These are phyloP conservation scores for Pseudonitzschia multistriata DNA, from an alignment of 108 stramenopile genomes.

Conservation along the genomic window DNA sequence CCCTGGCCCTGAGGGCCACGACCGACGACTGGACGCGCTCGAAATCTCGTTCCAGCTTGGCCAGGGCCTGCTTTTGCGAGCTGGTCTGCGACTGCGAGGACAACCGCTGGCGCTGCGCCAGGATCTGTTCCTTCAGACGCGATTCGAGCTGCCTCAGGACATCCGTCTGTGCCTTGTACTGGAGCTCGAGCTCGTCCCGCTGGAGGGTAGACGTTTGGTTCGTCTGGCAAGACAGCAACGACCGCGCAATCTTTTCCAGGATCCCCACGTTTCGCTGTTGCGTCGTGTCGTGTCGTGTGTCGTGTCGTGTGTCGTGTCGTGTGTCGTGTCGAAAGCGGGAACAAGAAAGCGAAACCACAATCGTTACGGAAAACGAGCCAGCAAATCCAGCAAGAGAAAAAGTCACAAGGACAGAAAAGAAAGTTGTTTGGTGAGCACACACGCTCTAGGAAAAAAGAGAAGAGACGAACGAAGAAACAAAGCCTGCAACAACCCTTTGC, in stretches of 20 bases:
- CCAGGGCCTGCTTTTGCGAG: slow-evolving; percentile 28
- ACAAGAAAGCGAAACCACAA: no score
- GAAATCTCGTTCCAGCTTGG: slow-evolving; percentile 75
- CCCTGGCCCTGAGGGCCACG: slow-evolving; percentile 18
- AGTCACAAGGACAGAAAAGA: no score
- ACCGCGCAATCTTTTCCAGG: slow-evolving; percentile 70
- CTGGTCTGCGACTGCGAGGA: slow-evolving; percentile 26
- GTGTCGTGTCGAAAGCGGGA: no score
- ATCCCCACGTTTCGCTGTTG: slow-evolving; percentile 73
- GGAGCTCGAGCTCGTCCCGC: slow-evolving; percentile 59
- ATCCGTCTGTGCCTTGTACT: slow-evolving; percentile 75
- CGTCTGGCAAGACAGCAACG: slow-evolving; percentile 29
- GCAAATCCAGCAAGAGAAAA: no score
- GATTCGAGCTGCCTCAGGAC: slow-evolving; percentile 64
- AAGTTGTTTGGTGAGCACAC: no score
- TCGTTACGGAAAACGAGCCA: no score
- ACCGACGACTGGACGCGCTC: slow-evolving; percentile 44
- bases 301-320: not conserved
- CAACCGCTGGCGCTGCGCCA: slow-evolving; percentile 24
- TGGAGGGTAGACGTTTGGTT: slow-evolving; percentile 17
- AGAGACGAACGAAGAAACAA: no score
- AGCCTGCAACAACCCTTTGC: no score
- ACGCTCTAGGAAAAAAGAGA: no score
- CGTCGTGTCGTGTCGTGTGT: not conserved
- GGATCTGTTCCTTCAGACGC: slow-evolving; percentile 49